phyloP scores from a whole-genome alignment of 164 flowering plant genomes.

The Kalanchoe fedtschenkoi region DNA sequence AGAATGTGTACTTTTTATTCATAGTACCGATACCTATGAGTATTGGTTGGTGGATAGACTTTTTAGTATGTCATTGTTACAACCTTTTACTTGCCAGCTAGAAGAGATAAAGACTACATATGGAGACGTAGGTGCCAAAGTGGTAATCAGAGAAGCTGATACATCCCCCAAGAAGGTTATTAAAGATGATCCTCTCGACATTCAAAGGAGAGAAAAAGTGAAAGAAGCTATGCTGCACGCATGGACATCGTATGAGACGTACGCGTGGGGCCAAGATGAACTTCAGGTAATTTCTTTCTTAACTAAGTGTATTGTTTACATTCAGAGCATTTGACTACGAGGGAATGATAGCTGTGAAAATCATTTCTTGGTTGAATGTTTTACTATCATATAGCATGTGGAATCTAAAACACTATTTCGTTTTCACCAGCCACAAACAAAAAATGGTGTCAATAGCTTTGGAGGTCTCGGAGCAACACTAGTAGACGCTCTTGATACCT shows the following conservation, averaged over 20 bases:
- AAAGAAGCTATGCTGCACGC: constrained; percentile 99
- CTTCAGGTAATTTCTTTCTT: constrained; percentile 54
- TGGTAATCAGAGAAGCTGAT: constrained; percentile 1
- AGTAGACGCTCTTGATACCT: constrained; percentile 85
- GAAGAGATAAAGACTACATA: constrained; percentile 26
- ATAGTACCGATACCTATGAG: background rate
- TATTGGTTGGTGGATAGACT: no score
- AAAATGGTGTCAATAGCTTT: constrained; percentile 83
- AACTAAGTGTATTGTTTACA: background rate
- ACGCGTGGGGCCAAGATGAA: constrained; percentile 99
- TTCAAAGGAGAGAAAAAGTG: constrained; percentile 67
- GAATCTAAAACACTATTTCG: background rate
- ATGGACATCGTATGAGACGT: constrained; percentile 85
- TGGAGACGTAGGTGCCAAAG: constrained; percentile 17
- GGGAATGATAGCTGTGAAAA: background rate
- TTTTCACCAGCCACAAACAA: constrained; percentile 68
- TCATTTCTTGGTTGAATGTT: background rate
- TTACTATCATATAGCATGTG: background rate
- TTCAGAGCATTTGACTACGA: background rate
- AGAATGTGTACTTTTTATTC: no score
- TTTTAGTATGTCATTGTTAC: background rate
- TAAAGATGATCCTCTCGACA: constrained; percentile 52
- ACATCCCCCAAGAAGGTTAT: constrained; percentile 13
- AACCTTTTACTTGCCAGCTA: constrained; percentile 29
- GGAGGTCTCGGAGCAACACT: constrained; percentile 99